Conservation (phyloP, 441 rosid genomes). For the Manihot esculenta region DNA sequence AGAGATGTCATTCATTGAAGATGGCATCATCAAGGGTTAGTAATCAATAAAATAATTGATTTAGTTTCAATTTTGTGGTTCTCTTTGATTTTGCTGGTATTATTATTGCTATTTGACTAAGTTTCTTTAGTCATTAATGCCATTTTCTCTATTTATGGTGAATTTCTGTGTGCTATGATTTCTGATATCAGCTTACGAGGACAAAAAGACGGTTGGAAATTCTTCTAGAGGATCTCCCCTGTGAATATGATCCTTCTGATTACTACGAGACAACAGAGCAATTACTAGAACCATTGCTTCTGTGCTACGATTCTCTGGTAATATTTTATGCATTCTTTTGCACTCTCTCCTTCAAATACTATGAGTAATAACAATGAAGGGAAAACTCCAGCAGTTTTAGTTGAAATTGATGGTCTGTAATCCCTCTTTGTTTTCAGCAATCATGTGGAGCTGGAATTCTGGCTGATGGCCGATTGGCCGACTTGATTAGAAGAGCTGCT, state of each 20-base stretch:
- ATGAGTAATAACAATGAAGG: not conserved
- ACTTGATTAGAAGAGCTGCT: constrained; percentile 87
- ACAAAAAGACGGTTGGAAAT: constrained; percentile 77
- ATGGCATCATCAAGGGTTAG: not conserved
- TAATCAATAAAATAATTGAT: not conserved
- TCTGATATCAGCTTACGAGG: constrained; percentile 69
- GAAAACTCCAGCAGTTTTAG: constrained; percentile 9
- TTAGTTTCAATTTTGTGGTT: not conserved
- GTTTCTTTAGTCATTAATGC: not conserved
- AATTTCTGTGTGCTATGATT: constrained; percentile 17
- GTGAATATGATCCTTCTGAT: constrained; percentile 73
- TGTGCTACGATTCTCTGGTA: constrained; percentile 92
- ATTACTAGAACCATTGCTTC: constrained; percentile 77
- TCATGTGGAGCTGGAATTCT: constrained; percentile 76
- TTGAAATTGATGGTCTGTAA: constrained; percentile 19
- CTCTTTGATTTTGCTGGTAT: not conserved
- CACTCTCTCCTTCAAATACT: constrained; percentile 8
- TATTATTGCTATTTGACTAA: not conserved
- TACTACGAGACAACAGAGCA: constrained; percentile 82
- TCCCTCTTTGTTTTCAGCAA: constrained; percentile 59
- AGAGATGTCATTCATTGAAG: not conserved
- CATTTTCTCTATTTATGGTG: constrained; percentile 9
- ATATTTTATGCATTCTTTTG: constrained; percentile 16
- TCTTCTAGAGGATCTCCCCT: constrained; percentile 86
- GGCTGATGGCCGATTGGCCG: constrained; percentile 94